Evolutionary conservation across 2,329 filamentous ascomycete species (phyloP), one percentile per base, ranked within the genome.

Genomic region (Aspergillus sp.): DNA sequence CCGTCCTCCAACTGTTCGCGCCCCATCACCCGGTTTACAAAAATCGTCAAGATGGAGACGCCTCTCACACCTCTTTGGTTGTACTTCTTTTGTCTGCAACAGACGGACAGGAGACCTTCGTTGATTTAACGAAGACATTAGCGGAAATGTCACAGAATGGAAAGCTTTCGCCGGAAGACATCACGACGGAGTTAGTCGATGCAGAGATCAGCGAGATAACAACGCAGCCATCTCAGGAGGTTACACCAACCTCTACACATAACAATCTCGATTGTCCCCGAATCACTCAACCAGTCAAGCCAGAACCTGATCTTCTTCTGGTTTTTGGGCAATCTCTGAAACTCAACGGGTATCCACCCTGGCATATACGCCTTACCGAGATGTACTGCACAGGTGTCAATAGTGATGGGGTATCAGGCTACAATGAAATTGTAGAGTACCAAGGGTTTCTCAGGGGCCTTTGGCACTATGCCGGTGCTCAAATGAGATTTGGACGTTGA

Each of bases 281-380:
- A 35, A 40, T 24, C 23, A 27, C 4, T 11, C n/a, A 58, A 41
- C 63, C 63, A 52, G 87, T 96, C 60, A 95, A 96, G 83, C 82
- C 85, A 9, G 93, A 99, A 75, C 95, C 95, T 2, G 93, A 98
- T 72, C 80, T 99, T 14, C 79, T 99, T 58, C 84, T 99, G 55
- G 79, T 96, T 8, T 99, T 99, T 73, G 87, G 89, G 1, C 90
- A 93, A 4, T 86, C 87, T 50, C 86, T 98, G 54, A 88, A 92
- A 71, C 77, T 99, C 45, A 88, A 91, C 54, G 92, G 95, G 9
- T 99, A 98, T 72, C 95, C 95, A 9, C 95, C 95, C 1, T 99
- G 95, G 95, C 95, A 97, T 76, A 84, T 98, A 61, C 85, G 95
- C 44, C 79, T 99, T 70, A 97, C 93, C 0, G 95, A 99, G 80